Percentiles rank a stretch among this genome's conserved stretches.
Evolutionary conservation across 1,139 yeast species (phyloP).

Genomic region (Debaryomyces psychrophilus): DNA sequence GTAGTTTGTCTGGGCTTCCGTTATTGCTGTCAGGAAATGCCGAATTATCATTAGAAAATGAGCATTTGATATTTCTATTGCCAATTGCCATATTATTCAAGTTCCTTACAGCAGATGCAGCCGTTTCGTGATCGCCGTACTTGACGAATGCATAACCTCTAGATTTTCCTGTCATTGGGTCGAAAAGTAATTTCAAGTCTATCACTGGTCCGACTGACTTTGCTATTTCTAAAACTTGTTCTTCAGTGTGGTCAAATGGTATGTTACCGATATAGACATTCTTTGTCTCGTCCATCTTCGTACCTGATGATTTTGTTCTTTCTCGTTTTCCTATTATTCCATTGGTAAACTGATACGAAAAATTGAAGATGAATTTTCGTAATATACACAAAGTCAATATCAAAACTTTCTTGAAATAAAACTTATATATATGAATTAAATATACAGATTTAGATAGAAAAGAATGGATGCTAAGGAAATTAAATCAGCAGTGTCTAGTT

Average conservation of each 20-base stretch:
- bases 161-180: conserved; percentile 86
- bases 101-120: conserved; percentile 89
- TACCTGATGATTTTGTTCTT: neutral
- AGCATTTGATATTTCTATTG: conserved; percentile 70
- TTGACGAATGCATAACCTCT: conserved; percentile 90
- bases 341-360: neutral
- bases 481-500: conserved; percentile 63
- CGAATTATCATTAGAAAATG: conserved; percentile 55
- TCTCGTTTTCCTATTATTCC: neutral
- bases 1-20: conserved; percentile 30
- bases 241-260: conserved; percentile 69
- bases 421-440: neutral
- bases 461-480: conserved; percentile 76
- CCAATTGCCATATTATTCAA: conserved; percentile 81
- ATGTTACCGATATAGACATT: conserved; percentile 42
- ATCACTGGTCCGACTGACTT: conserved; percentile 85
- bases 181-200: conserved; percentile 76
- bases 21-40: conserved; percentile 21
- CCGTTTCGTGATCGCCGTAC: conserved; percentile 75
- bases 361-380: neutral
- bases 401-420: neutral
- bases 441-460: neutral
- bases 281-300: conserved; percentile 16
- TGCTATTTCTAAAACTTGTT: conserved; percentile 80
- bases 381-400: neutral